Percentiles rank a stretch among this genome's conserved stretches.
These are phyloP conservation scores for Podospora pseudopauciseta DNA, from an alignment of 495 filamentous ascomycete genomes.

Conservation along the genomic window DNA sequence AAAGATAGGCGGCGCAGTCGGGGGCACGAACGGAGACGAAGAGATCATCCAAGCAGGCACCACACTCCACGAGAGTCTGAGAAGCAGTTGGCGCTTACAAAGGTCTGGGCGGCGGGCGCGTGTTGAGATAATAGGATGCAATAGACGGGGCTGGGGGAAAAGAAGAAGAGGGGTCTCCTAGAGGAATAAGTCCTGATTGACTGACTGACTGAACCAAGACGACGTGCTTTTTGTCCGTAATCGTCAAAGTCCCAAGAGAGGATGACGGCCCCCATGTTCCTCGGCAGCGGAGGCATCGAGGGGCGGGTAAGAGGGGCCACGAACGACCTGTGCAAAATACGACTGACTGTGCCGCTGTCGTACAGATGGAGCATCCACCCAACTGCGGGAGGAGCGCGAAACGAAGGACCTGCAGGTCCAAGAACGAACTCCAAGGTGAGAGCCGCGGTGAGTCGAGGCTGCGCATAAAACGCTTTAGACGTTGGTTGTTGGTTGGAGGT, in stretches of 20 bases:
- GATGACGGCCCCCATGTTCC: neutral
- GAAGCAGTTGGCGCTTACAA: neutral
- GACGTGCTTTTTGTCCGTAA: neutral
- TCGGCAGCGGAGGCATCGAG: constrained; percentile 1
- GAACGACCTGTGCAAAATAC: neutral
- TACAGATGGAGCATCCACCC: constrained; percentile 4
- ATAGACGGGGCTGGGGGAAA: neutral
- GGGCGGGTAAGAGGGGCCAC: neutral
- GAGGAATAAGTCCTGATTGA: neutral
- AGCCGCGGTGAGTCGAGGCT: neutral
- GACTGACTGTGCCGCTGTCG: constrained; percentile 11
- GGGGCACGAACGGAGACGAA: neutral
- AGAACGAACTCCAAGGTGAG: neutral
- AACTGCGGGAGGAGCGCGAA: constrained; percentile 5
- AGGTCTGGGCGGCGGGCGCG: neutral
- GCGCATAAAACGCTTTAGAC: neutral
- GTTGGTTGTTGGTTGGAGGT: neutral
- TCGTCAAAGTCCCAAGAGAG: neutral
- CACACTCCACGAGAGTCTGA: neutral
- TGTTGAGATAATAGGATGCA: neutral
- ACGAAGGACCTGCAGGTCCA: neutral
- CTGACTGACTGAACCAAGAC: neutral
- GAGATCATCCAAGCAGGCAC: neutral
- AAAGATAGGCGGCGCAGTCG: neutral
- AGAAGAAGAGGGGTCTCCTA: neutral